phyloP scores from a whole-genome alignment of 2,329 filamentous ascomycete genomes.

The Penicillium psychrosexuale region DNA sequence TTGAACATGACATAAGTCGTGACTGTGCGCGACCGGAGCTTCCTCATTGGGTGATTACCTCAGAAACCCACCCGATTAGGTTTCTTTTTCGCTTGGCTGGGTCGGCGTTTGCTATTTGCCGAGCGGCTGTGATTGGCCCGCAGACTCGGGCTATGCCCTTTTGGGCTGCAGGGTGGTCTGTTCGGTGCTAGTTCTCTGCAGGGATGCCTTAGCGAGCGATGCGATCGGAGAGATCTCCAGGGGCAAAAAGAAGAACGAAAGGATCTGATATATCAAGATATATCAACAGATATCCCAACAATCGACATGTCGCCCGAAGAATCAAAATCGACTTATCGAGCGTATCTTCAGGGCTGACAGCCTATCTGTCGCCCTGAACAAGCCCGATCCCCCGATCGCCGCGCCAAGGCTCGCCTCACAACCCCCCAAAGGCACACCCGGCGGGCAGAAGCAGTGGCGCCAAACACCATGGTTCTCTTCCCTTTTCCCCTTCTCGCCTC shows the following conservation, averaged over 20 bases:
- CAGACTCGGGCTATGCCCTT: not conserved
- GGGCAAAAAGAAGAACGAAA: not conserved
- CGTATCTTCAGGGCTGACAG: not conserved
- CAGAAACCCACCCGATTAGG: not conserved
- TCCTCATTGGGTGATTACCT: not conserved
- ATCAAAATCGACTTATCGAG: constrained; percentile 1
- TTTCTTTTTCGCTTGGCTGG: not conserved
- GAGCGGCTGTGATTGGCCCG: not conserved
- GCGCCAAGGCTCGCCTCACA: constrained; percentile 1
- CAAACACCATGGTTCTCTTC: not conserved
- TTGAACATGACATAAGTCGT: not conserved
- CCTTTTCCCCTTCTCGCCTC: not conserved
- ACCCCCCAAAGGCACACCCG: constrained; percentile 2
- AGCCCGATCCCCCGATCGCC: not conserved
- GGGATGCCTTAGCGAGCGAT: constrained; percentile 3
- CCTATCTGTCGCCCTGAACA: too few species aligned
- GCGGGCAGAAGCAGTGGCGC: not conserved
- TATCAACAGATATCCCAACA: too few species aligned
- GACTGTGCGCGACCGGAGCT: not conserved
- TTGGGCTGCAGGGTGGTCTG: not conserved
- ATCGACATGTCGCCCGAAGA: not conserved
- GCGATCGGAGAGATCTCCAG: constrained; percentile 4
- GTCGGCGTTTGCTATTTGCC: not conserved
- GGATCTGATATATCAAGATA: not conserved
- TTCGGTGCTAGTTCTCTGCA: constrained; percentile 2